These are phyloP conservation scores for Neurospora sp. DNA, from an alignment of 495 filamentous ascomycete genomes.

Conservation along the genomic window DNA sequence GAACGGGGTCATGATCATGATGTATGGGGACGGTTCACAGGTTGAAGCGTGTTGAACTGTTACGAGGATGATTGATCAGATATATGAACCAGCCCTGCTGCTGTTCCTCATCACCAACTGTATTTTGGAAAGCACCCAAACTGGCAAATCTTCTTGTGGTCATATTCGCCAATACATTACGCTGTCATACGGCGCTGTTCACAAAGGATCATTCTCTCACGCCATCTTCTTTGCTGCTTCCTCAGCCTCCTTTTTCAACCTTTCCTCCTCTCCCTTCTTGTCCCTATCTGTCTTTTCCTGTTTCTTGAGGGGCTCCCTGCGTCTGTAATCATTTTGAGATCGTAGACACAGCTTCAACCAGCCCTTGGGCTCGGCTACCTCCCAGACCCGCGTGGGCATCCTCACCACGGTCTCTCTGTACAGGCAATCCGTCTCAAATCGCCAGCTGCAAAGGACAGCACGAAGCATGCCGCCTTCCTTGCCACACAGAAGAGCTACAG, in stretches of 20 bases:
- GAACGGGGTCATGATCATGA: not conserved
- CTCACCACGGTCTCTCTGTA: constrained; percentile 29
- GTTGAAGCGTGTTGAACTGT: not conserved
- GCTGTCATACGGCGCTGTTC: not conserved
- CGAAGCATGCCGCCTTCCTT: constrained; percentile 33
- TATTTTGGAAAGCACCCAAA: not conserved
- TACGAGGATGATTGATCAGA: not conserved
- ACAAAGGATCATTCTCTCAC: not conserved
- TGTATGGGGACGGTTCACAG: not conserved
- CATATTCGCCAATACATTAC: not conserved
- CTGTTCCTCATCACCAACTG: not conserved
- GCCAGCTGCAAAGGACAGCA: constrained; percentile 27
- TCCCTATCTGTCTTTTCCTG: not conserved
- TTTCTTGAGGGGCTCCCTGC: not conserved
- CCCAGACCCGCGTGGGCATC: constrained; percentile 14
- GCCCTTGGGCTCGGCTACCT: not conserved
- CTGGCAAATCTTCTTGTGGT: not conserved
- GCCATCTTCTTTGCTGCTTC: not conserved
- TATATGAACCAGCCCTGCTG: not conserved
- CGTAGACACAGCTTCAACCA: not conserved
- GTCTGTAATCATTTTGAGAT: not conserved
- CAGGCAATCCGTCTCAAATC: constrained; percentile 18
- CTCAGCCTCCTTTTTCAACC: not conserved
- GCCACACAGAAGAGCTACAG: constrained; percentile 21
- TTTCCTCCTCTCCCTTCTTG: not conserved